phyloP scores from a whole-genome alignment of 805 yeast species.

The Candida anglica region DNA sequence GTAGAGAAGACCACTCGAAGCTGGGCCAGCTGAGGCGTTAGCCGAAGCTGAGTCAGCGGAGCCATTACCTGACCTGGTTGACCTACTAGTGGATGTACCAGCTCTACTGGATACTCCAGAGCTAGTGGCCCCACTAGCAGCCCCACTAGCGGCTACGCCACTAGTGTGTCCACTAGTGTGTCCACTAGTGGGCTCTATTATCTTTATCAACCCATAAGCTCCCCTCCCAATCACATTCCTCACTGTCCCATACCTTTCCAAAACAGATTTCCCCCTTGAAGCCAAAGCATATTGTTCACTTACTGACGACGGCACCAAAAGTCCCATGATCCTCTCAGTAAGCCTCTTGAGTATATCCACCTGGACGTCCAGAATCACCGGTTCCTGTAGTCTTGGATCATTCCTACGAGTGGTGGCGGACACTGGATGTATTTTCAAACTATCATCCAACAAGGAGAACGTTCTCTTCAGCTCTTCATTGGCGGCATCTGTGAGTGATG shows the following conservation, averaged over 20 bases:
- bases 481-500: slow-evolving; percentile 16
- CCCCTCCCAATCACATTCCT: slow-evolving; percentile 34
- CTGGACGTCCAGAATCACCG: slow-evolving; percentile 28
- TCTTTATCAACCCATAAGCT: slow-evolving; percentile 33
- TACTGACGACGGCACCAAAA: slow-evolving; percentile 7
- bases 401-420: slow-evolving; percentile 13
- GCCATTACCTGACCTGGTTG: no score
- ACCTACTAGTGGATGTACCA: no score
- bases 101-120: no score
- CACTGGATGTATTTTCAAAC: slow-evolving; percentile 20
- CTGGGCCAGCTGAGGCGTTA: background rate
- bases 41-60: background rate
- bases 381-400: slow-evolving; percentile 14
- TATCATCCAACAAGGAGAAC: slow-evolving; percentile 21
- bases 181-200: slow-evolving; percentile 23
- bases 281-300: slow-evolving; percentile 9
- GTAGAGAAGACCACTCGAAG: slow-evolving; percentile 11
- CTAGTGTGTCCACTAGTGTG: no score
- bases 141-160: no score
- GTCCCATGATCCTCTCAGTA: slow-evolving; percentile 12
- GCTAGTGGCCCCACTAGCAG: no score
- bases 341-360: slow-evolving; percentile 18
- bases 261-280: slow-evolving; percentile 19
- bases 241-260: slow-evolving; percentile 30
- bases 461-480: slow-evolving; percentile 32